These are phyloP conservation scores for Wickerhamomyces bovis DNA, from an alignment of 805 yeast species.

Conservation along the genomic window DNA sequence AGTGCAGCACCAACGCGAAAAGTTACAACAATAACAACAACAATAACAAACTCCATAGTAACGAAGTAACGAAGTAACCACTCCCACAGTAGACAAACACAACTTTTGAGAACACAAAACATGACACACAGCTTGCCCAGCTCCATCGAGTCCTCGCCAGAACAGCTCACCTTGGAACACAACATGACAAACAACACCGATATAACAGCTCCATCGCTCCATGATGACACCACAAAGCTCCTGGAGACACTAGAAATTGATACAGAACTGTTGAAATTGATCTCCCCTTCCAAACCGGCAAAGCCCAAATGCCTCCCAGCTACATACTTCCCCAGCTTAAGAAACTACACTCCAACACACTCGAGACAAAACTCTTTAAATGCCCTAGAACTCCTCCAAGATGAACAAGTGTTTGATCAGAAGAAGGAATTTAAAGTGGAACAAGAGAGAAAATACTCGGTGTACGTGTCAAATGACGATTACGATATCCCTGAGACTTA, in stretches of 20 bases:
- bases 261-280: slow-evolving; percentile 3
- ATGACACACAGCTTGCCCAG: not conserved
- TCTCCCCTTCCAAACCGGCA: slow-evolving; percentile 1
- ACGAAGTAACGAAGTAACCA: not conserved
- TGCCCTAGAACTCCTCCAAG: not conserved
- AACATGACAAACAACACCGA: not conserved
- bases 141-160: not conserved
- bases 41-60: not conserved
- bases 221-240: slow-evolving; percentile 1
- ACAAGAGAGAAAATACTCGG: slow-evolving; percentile 2
- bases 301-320: slow-evolving; percentile 4
- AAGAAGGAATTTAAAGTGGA: slow-evolving; percentile 1
- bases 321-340: slow-evolving; percentile 6
- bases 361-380: slow-evolving; percentile 1
- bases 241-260: slow-evolving; percentile 7
- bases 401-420: not conserved
- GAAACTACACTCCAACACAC: slow-evolving; percentile 6
- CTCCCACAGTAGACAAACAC: not conserved
- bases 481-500: slow-evolving; percentile 6
- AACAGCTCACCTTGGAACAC: not conserved
- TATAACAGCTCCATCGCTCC: not conserved
- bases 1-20: not conserved
- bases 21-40: not conserved
- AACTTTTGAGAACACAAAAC: too few species aligned
- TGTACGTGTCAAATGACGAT: slow-evolving; percentile 11